Conservation (phyloP, 805 yeast genomes). For the Hemisphaericaspora nanyangensis region DNA sequence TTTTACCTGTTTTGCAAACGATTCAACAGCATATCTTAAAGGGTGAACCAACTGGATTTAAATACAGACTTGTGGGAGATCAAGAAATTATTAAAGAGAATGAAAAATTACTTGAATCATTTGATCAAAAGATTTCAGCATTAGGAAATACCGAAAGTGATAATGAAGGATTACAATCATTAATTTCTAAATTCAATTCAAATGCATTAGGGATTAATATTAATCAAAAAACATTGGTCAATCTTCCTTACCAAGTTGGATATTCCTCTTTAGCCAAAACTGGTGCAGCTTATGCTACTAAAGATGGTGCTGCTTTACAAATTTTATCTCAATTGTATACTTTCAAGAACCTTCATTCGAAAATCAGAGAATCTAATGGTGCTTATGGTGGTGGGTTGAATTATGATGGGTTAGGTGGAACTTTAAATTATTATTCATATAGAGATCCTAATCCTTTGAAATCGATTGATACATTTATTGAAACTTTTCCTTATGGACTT, state of each 20-base stretch:
- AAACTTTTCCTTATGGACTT: conserved; percentile 45
- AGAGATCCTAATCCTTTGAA: conserved; percentile 86
- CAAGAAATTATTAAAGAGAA: conserved; percentile 32
- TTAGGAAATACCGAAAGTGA: conserved; percentile 2
- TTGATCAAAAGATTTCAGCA: conserved; percentile 19
- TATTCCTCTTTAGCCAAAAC: conserved; percentile 66
- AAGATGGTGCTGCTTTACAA: conserved; percentile 84
- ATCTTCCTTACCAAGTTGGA: conserved; percentile 85
- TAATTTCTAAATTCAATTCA: conserved; percentile 14
- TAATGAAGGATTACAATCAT: conserved; percentile 12
- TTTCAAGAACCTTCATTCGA: conserved; percentile 80
- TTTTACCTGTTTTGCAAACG: conserved; percentile 61
- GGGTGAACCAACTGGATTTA: conserved; percentile 23
- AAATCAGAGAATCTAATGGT: conserved; percentile 92
- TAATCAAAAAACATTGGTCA: conserved; percentile 43
- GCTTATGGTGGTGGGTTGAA: conserved; percentile 96
- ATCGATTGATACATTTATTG: conserved; percentile 58
- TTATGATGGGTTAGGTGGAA: conserved; percentile 77
- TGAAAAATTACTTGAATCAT: conserved; percentile 31
- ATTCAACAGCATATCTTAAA: conserved; percentile 40
- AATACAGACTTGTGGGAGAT: conserved; percentile 59
- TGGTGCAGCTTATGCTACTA: conserved; percentile 63
- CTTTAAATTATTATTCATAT: conserved; percentile 81
- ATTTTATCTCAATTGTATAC: conserved; percentile 77
- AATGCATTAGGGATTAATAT: conserved; percentile 10